These are phyloP conservation scores for Globisporangium paroecandrum DNA, from an alignment of 352 stramenopile species.

Conservation along the genomic window DNA sequence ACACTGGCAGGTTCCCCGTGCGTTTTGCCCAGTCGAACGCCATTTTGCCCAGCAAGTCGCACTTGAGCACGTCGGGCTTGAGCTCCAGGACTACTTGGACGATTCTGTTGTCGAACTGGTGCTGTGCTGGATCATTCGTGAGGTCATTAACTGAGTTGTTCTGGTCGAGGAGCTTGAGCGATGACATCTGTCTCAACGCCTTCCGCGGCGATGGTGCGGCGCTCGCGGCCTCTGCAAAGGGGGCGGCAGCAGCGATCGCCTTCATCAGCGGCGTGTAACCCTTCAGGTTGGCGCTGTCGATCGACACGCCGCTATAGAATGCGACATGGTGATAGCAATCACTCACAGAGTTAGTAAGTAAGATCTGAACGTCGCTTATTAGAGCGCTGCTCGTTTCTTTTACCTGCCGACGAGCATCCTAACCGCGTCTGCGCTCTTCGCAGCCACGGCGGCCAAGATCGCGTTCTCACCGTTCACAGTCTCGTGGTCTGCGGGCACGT, in stretches of 20 bases:
- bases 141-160: neutral
- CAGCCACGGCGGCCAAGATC: conserved; percentile 50
- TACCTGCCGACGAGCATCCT: conserved; percentile 46
- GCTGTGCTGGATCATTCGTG: neutral
- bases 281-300: conserved; percentile 44
- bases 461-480: conserved; percentile 52
- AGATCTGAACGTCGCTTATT: neutral
- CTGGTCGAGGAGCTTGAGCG: neutral
- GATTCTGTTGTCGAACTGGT: conserved; percentile 50
- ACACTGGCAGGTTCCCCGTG: conserved; percentile 35
- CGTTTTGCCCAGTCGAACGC: conserved; percentile 66
- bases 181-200: neutral
- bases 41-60: conserved; percentile 46
- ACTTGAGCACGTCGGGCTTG: conserved; percentile 36
- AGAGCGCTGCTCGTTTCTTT: neutral
- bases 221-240: conserved; percentile 17
- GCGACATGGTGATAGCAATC: neutral
- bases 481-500: conserved; percentile 49
- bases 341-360: neutral
- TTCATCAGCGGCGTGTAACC: conserved; percentile 80
- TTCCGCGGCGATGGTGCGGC: neutral
- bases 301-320: conserved; percentile 43
- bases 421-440: conserved; percentile 41
- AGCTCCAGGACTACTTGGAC: conserved; percentile 37
- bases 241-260: conserved; percentile 46